Evolutionary conservation across 805 yeast species (phyloP).

Genomic region (Sporopachydermia quercuum): DNA sequence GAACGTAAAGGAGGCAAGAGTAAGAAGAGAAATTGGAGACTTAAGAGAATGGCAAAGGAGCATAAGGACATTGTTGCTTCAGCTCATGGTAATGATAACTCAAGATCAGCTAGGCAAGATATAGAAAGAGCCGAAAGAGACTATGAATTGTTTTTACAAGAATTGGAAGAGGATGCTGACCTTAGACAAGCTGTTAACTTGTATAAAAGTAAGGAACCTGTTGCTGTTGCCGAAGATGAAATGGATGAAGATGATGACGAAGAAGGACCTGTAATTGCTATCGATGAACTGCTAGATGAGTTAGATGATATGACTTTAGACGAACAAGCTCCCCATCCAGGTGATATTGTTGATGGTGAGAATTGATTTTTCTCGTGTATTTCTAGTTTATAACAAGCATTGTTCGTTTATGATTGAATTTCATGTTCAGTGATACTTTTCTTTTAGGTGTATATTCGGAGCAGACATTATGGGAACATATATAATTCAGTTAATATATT

Average conservation of each 20-base stretch:
- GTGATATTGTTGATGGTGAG: too few species aligned
- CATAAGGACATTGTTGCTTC: constrained; percentile 77
- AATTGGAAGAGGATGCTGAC: constrained; percentile 92
- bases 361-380: too few species aligned
- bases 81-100: constrained; percentile 29
- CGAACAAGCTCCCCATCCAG: constrained; percentile 22
- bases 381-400: too few species aligned
- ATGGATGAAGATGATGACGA: constrained; percentile 50
- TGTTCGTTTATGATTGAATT: too few species aligned
- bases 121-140: constrained; percentile 87
- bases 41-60: constrained; percentile 95
- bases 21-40: constrained; percentile 76
- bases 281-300: constrained; percentile 90
- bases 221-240: constrained; percentile 18
- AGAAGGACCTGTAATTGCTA: constrained; percentile 77
- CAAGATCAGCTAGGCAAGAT: constrained; percentile 74
- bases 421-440: too few species aligned
- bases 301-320: constrained; percentile 85
- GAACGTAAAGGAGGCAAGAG: constrained; percentile 61
- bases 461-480: too few species aligned
- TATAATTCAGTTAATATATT: too few species aligned
- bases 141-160: constrained; percentile 90
- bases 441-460: too few species aligned
- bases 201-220: constrained; percentile 45
- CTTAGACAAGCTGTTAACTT: constrained; percentile 81